Evolutionary conservation across 148 eudicot species (phyloP).

Genomic region (Drosera capensis): DNA sequence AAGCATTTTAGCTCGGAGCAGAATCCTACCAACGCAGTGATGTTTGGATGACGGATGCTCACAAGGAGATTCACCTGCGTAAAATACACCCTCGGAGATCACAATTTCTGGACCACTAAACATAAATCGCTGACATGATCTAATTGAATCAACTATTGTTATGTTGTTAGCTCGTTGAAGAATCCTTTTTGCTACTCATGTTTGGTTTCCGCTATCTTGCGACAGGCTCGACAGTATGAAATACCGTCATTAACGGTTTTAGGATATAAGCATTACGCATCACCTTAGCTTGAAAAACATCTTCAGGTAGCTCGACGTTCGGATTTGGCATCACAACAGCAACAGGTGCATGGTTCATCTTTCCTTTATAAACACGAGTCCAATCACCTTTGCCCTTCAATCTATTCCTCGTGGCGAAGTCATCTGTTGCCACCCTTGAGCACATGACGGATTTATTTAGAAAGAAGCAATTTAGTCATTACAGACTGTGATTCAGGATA

Average conservation of each 20-base stretch:
- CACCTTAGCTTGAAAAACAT: conserved; percentile 42
- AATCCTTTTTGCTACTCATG: no score
- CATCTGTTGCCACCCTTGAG: conserved; percentile 35
- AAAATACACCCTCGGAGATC: conserved; percentile 1
- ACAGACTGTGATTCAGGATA: no score
- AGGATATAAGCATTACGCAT: not conserved
- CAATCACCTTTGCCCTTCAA: conserved; percentile 31
- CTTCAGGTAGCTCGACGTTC: conserved; percentile 15
- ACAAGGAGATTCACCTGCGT: conserved; percentile 49
- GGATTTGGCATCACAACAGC: conserved; percentile 35
- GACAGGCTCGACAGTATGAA: conserved; percentile 6
- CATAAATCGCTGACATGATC: no score
- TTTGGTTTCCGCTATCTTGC: no score
- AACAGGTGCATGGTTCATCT: conserved; percentile 30
- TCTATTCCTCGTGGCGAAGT: conserved; percentile 32
- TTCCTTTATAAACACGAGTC: conserved; percentile 42
- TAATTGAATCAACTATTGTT: no score
- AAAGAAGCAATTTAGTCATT: no score
- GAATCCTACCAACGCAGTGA: conserved; percentile 43
- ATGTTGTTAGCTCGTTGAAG: no score
- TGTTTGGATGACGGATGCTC: conserved; percentile 42
- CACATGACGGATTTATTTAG: no score
- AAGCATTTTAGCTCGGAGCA: conserved; percentile 52
- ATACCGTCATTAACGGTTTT: not conserved
- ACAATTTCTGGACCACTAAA: not conserved